Evolutionary conservation across 2,329 filamentous ascomycete genomes (phyloP).

Genomic region (Blastomyces gilchristii): DNA sequence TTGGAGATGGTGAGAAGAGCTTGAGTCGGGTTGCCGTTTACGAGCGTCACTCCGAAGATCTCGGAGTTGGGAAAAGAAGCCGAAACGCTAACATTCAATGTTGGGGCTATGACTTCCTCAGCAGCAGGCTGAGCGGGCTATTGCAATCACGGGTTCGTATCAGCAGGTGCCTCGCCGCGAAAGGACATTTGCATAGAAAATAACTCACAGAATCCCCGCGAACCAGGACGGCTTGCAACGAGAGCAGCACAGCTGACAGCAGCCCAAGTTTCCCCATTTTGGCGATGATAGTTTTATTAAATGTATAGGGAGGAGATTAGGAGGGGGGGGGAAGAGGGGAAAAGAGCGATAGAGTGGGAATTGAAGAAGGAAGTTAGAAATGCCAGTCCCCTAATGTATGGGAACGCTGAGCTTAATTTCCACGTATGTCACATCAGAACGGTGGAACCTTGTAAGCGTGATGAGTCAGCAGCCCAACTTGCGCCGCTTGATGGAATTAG

Average conservation of each 20-base stretch:
- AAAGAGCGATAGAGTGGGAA: slow-evolving; percentile 9
- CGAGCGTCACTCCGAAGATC: slow-evolving; percentile 87
- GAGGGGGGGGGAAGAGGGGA: slow-evolving; percentile 8
- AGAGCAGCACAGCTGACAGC: slow-evolving; percentile 60
- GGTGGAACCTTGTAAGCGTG: neutral
- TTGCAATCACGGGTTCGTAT: neutral
- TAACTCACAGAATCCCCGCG: slow-evolving; percentile 51
- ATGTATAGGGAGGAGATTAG: slow-evolving; percentile 9
- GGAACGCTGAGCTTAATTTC: slow-evolving; percentile 7
- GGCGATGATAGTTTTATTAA: slow-evolving; percentile 14
- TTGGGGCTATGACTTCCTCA: slow-evolving; percentile 53
- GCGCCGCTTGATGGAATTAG: neutral
- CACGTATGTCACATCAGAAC: slow-evolving; percentile 7
- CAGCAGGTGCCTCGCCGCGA: neutral
- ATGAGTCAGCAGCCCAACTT: neutral
- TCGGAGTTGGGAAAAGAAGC: slow-evolving; percentile 57
- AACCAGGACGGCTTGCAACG: slow-evolving; percentile 56
- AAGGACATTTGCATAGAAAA: slow-evolving; percentile 9
- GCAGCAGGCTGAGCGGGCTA: slow-evolving; percentile 44
- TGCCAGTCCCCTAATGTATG: neutral
- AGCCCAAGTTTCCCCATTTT: slow-evolving; percentile 66
- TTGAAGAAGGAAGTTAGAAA: neutral
- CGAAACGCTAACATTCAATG: slow-evolving; percentile 45
- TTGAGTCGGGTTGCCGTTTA: slow-evolving; percentile 82
- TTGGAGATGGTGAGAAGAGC: slow-evolving; percentile 76